Conservation (phyloP, 2,329 filamentous ascomycete species). For the Aspergillus costaricaensis region DNA sequence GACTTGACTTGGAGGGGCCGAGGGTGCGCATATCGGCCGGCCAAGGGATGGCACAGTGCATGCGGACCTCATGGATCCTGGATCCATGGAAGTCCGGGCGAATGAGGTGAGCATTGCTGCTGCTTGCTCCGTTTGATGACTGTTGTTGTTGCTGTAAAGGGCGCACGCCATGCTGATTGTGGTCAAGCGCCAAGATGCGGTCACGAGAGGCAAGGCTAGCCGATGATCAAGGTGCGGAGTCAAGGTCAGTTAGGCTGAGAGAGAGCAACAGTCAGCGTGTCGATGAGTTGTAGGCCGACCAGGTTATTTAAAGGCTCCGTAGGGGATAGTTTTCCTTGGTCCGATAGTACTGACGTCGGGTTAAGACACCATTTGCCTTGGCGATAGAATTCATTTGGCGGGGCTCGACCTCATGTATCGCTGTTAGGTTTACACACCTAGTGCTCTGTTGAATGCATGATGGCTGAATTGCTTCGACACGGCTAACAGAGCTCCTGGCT, state of each 20-base stretch:
- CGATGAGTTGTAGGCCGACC: not conserved
- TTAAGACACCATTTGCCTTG: no score
- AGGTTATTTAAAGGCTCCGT: not conserved
- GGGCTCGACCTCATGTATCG: not conserved
- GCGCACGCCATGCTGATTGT: not conserved
- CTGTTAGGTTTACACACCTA: not conserved
- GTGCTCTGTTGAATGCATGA: not conserved
- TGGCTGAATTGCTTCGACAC: not conserved
- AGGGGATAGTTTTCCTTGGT: not conserved
- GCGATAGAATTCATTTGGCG: no score
- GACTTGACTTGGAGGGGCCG: not conserved
- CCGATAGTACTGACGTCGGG: no score
- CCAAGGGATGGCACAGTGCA: not conserved
- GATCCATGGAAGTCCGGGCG: not conserved
- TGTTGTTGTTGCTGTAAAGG: not conserved
- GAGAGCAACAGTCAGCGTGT: not conserved
- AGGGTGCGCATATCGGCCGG: not conserved
- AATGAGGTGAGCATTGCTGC: not conserved
- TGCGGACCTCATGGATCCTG: not conserved
- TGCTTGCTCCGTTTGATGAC: not conserved
- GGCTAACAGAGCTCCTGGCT: not conserved
- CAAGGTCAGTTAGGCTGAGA: not conserved
- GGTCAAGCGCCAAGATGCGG: not conserved
- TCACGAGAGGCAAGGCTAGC: constrained; percentile 1
- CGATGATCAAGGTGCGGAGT: not conserved